Evolutionary conservation across 768 basidiomycete genomes (phyloP).

Genomic region (Termitomyces bulborhizus): DNA sequence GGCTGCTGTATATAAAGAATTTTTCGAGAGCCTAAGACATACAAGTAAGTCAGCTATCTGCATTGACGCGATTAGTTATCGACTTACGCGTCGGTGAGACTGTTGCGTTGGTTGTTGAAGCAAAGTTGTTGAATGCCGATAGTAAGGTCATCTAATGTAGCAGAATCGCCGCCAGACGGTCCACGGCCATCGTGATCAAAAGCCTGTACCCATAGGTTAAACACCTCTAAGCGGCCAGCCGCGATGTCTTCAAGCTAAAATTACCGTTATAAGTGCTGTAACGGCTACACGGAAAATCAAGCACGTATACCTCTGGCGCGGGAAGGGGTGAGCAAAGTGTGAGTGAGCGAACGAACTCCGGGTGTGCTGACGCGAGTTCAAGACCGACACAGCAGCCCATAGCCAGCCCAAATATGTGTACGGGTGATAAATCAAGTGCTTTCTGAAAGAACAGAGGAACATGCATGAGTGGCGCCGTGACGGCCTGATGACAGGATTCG

Average conservation of each 20-base stretch:
- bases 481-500: not conserved
- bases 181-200: conserved; percentile 14
- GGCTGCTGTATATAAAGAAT: conserved; percentile 9
- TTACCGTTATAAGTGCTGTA: not conserved
- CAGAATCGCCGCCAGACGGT: conserved; percentile 4
- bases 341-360: conserved; percentile 18
- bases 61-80: not conserved
- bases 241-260: conserved; percentile 16
- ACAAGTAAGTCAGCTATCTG: not conserved
- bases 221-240: conserved; percentile 14
- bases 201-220: conserved; percentile 14
- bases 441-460: conserved; percentile 13
- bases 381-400: conserved; percentile 21
- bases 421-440: conserved; percentile 19
- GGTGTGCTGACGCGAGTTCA: conserved; percentile 17
- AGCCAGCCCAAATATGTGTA: conserved; percentile 22
- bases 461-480: not conserved
- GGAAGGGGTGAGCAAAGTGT: conserved; percentile 21
- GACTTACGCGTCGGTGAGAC: conserved; percentile 13
- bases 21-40: conserved; percentile 10
- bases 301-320: conserved; percentile 18
- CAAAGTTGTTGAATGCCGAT: conserved; percentile 16
- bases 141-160: conserved; percentile 11
- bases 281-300: not conserved
- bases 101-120: conserved; percentile 13